phyloP scores from a whole-genome alignment of 2,329 filamentous ascomycete genomes.

The Alternaria arborescens region DNA sequence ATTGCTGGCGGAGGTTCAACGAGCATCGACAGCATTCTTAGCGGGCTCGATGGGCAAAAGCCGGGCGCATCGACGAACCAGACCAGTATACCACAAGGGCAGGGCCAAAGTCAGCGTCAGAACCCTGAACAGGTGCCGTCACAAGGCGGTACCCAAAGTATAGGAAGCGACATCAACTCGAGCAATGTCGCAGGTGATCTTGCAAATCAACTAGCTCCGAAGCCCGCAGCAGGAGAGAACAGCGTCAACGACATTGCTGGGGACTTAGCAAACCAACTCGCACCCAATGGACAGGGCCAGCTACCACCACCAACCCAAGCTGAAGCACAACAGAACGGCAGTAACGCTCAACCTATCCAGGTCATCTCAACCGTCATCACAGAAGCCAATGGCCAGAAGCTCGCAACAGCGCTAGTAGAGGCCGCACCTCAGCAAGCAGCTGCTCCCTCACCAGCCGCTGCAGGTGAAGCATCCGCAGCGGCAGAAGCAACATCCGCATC shows the following conservation, averaged over 20 bases:
- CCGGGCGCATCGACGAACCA: constrained; percentile 19
- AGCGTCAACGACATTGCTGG: constrained; percentile 11
- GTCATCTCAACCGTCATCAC: constrained; percentile 16
- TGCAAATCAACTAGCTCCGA: constrained; percentile 12
- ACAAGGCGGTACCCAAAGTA: not conserved
- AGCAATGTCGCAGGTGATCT: constrained; percentile 8
- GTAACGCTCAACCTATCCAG: constrained; percentile 15
- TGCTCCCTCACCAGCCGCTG: constrained; percentile 5
- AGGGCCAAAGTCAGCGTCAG: constrained; percentile 10
- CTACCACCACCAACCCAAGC: constrained; percentile 1
- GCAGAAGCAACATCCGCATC: not conserved
- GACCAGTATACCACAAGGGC: constrained; percentile 9
- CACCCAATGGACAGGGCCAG: constrained; percentile 16
- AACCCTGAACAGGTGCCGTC: not conserved
- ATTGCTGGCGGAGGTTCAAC: constrained; percentile 26
- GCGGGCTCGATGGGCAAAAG: constrained; percentile 22
- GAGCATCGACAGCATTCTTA: constrained; percentile 21
- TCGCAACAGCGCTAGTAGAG: constrained; percentile 15
- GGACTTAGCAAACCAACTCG: constrained; percentile 17
- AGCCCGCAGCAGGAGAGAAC: not conserved
- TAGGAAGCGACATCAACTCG: constrained; percentile 12
- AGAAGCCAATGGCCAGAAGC: constrained; percentile 17
- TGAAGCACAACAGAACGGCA: not conserved
- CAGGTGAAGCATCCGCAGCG: not conserved
- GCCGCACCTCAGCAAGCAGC: constrained; percentile 16